Conservation (phyloP, 768 basidiomycete genomes). For the Porphyrellus cyaneotinctus region DNA sequence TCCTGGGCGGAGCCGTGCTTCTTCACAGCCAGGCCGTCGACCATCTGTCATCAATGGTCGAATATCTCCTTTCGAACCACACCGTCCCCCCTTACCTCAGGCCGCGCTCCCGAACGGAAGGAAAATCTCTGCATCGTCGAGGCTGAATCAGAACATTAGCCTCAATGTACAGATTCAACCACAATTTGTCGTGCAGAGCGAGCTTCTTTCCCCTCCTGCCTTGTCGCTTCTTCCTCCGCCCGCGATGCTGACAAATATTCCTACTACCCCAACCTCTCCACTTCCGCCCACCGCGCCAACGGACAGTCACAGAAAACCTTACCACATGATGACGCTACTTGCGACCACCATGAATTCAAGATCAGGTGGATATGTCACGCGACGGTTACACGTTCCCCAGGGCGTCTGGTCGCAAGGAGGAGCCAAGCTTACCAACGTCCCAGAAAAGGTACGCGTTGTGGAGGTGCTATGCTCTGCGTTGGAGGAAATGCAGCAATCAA, state of each 20-base stretch:
- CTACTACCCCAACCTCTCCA: constrained; percentile 73
- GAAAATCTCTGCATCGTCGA: constrained; percentile 62
- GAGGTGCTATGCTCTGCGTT: constrained; percentile 74
- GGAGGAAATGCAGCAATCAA: constrained; percentile 70
- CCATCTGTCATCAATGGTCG: constrained; percentile 54
- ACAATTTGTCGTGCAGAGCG: constrained; percentile 48
- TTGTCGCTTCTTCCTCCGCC: constrained; percentile 42
- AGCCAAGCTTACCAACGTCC: constrained; percentile 74
- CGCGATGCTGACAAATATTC: constrained; percentile 52
- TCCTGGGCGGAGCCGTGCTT: constrained; percentile 56
- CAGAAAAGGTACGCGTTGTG: constrained; percentile 84
- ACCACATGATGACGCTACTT: constrained; percentile 84
- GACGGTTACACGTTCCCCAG: constrained; percentile 79
- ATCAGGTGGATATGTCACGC: constrained; percentile 86
- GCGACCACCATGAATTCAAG: constrained; percentile 72
- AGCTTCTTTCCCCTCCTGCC: constrained; percentile 40
- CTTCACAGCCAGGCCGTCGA: constrained; percentile 73
- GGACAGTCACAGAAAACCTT: constrained; percentile 78
- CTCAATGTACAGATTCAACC: constrained; percentile 46
- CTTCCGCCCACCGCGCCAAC: constrained; percentile 68
- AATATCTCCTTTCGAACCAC: constrained; percentile 47
- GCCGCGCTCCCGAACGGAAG: constrained; percentile 42
- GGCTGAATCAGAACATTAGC: constrained; percentile 44
- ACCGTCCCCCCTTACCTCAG: constrained; percentile 50
- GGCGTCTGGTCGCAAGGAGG: constrained; percentile 92